phyloP scores from a whole-genome alignment of 257 asterid species.

The Solanum chilense region DNA sequence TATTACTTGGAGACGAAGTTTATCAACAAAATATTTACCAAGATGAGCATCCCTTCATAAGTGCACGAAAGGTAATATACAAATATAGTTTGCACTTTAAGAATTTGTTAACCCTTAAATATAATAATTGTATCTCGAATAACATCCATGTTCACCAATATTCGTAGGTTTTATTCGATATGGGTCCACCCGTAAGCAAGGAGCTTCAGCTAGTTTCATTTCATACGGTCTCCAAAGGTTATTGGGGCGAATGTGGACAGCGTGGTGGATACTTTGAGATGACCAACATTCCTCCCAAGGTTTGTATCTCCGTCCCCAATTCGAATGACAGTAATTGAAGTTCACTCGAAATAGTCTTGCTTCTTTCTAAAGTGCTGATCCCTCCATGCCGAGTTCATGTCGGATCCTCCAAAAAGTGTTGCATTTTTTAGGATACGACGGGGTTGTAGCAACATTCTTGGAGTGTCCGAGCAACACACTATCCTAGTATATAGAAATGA shows the following conservation, averaged over 20 bases:
- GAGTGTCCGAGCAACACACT: neutral
- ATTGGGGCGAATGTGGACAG: conserved; percentile 97
- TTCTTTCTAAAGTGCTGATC: neutral
- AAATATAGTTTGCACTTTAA: neutral
- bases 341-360: neutral
- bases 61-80: conserved; percentile 64
- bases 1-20: conserved; percentile 90
- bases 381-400: neutral
- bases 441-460: neutral
- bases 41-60: conserved; percentile 92
- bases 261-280: conserved; percentile 98
- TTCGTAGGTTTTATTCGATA: conserved; percentile 59
- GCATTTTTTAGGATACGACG: neutral
- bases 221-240: conserved; percentile 96
- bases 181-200: conserved; percentile 78
- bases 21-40: conserved; percentile 96
- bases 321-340: neutral
- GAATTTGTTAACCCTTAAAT: neutral
- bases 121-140: neutral
- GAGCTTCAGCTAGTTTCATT: conserved; percentile 81
- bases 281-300: conserved; percentile 89
- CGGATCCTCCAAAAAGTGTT: neutral
- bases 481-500: neutral
- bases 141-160: neutral
- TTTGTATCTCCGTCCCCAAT: neutral